phyloP scores from a whole-genome alignment of 208 protist species.

The Cochliopodium minus region DNA sequence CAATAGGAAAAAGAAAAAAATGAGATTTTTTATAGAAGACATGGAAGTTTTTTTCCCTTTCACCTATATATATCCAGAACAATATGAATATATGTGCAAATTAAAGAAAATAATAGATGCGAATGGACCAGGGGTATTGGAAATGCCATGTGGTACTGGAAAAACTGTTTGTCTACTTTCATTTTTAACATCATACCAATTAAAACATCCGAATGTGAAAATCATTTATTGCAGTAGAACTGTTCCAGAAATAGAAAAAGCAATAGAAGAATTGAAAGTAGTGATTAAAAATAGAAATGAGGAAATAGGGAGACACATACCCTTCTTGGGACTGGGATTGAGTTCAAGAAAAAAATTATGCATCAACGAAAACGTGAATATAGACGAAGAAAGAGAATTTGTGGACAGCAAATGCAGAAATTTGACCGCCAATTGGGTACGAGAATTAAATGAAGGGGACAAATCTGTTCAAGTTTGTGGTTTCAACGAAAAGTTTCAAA shows the following conservation, averaged over 20 bases:
- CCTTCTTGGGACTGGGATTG: constrained; percentile 39
- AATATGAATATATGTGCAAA: constrained; percentile 91
- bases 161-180: constrained; percentile 96
- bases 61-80: constrained; percentile 93
- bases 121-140: constrained; percentile 81
- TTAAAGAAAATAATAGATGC: constrained; percentile 76
- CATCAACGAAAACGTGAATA: background rate
- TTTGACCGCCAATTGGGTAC: constrained; percentile 74
- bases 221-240: constrained; percentile 97
- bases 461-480: constrained; percentile 27
- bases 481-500: constrained; percentile 35
- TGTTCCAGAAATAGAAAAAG: constrained; percentile 93
- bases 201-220: constrained; percentile 74
- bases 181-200: constrained; percentile 66
- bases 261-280: constrained; percentile 69
- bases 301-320: constrained; percentile 36
- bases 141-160: constrained; percentile 97
- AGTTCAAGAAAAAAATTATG: constrained; percentile 15
- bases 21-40: constrained; percentile 86
- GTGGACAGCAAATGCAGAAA: constrained; percentile 77
- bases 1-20: too few relatives aligned
- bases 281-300: constrained; percentile 46
- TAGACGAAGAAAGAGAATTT: constrained; percentile 25
- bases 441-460: constrained; percentile 1
- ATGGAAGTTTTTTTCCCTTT: constrained; percentile 92